Percentiles rank a stretch among this genome's conserved stretches.
Evolutionary conservation across 179 eudicot species (phyloP).

Genomic region (Sideroxylon spinosum): DNA sequence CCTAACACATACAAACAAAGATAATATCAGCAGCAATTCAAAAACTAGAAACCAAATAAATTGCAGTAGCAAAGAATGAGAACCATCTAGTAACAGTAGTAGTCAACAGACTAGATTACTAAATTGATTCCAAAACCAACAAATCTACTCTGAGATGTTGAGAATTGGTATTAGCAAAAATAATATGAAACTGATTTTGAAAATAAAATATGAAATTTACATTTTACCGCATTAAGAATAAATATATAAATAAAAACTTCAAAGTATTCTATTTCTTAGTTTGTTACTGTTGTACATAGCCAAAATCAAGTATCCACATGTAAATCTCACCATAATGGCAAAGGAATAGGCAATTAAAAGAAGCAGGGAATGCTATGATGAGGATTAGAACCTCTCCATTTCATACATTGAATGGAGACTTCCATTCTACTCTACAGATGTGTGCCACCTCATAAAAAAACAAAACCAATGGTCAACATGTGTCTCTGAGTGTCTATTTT

Average conservation of each 20-base stretch:
- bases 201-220: neutral
- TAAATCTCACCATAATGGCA: neutral
- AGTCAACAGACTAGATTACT: too few species aligned
- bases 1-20: constrained; percentile 34
- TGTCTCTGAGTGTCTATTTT: too few species aligned
- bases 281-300: neutral
- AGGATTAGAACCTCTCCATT: too few species aligned
- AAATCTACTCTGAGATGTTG: too few species aligned
- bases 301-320: neutral
- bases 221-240: neutral
- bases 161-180: neutral
- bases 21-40: constrained; percentile 2
- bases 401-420: too few species aligned
- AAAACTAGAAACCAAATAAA: constrained; percentile 7
- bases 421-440: too few species aligned
- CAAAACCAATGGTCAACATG: too few species aligned
- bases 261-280: neutral
- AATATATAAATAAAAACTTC: neutral
- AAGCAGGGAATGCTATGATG: too few species aligned
- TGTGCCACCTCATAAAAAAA: too few species aligned
- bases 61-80: too few species aligned
- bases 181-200: neutral
- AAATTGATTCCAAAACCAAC: too few species aligned
- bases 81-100: too few species aligned
- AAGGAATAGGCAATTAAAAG: neutral